Percentiles rank a stretch among this genome's conserved stretches.
phyloP scores from a whole-genome alignment of 805 yeast genomes.

The Wickerhamiella parazyma region DNA sequence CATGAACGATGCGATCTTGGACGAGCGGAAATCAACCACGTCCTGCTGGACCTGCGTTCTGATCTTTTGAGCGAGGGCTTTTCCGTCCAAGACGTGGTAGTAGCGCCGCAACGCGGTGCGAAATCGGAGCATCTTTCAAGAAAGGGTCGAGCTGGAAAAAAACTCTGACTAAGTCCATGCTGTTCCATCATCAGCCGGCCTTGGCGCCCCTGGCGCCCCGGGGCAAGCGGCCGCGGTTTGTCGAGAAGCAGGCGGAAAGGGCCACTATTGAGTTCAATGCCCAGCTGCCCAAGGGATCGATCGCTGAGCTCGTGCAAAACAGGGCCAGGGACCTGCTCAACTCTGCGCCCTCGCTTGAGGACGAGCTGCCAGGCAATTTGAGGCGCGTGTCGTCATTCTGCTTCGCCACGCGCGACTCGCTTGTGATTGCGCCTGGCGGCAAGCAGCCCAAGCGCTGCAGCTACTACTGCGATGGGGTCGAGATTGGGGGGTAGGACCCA shows the following conservation, averaged over 20 bases:
- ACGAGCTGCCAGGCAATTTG: background rate
- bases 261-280: background rate
- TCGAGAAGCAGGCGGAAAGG: background rate
- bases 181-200: background rate
- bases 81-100: conserved; percentile 40
- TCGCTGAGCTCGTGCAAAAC: background rate
- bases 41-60: conserved; percentile 41
- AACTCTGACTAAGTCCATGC: background rate
- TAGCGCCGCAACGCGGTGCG: background rate
- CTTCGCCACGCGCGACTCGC: background rate
- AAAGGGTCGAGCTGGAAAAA: no score
- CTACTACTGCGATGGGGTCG: background rate
- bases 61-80: conserved; percentile 38
- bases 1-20: conserved; percentile 36
- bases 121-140: background rate
- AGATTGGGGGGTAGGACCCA: background rate
- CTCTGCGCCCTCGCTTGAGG: background rate
- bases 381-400: background rate
- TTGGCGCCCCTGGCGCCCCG: no score
- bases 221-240: background rate
- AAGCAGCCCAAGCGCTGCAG: background rate
- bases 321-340: background rate
- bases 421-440: background rate
- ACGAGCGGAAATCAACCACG: conserved; percentile 32
- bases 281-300: background rate